A percentile compares a stretch with the other conserved stretches of the same genome.
phyloP scores from a whole-genome alignment of 192 early-diverging fungal species.

The Rhizoclosmatium globosum region DNA sequence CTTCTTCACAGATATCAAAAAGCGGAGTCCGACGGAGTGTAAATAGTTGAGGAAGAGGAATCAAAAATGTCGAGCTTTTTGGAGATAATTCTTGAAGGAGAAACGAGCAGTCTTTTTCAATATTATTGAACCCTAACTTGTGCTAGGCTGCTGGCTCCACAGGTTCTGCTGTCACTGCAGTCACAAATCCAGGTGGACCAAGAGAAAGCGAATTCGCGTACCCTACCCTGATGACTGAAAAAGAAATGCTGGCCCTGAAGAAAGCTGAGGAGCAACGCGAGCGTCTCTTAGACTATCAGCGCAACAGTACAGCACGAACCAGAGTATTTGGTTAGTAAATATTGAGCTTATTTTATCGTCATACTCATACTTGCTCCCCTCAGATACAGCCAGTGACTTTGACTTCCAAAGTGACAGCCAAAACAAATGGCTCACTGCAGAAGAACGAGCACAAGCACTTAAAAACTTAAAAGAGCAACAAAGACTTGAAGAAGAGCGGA shows the following conservation, averaged over 20 bases:
- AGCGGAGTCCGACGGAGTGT: no score
- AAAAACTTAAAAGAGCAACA: conserved; percentile 48
- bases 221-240: conserved; percentile 46
- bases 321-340: conserved; percentile 52
- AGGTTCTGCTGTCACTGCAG: conserved; percentile 34
- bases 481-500: neutral
- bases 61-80: no score
- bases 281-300: conserved; percentile 52
- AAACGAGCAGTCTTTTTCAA: no score
- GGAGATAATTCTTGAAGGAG: no score
- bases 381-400: conserved; percentile 57
- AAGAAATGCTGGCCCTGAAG: conserved; percentile 37
- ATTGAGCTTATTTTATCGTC: conserved; percentile 6
- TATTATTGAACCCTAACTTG: no score
- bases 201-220: conserved; percentile 27
- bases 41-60: no score
- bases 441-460: conserved; percentile 55
- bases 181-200: neutral
- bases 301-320: conserved; percentile 52
- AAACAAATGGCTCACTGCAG: conserved; percentile 58
- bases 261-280: conserved; percentile 51
- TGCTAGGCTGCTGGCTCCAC: conserved; percentile 19
- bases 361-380: neutral
- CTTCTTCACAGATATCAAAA: no score
- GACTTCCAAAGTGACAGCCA: conserved; percentile 40